These are phyloP conservation scores for Brasenia schreberi DNA, from an alignment of 164 flowering plant species.

Conservation along the genomic window DNA sequence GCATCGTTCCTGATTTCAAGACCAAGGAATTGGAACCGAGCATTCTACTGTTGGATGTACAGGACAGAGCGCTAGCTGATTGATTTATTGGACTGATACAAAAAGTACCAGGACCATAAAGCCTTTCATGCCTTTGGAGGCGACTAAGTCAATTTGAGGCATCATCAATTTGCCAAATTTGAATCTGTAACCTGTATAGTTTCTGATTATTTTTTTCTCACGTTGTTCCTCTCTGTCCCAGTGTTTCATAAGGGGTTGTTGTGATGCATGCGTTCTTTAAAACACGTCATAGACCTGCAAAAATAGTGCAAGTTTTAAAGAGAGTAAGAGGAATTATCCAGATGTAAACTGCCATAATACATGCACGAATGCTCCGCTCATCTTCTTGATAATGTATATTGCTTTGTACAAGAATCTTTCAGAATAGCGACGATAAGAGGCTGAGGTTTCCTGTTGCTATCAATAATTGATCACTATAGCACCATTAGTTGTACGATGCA, in stretches of 20 bases:
- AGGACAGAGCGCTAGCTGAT: background rate
- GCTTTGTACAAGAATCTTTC: too few relatives aligned
- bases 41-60: background rate
- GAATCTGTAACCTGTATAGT: background rate
- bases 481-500: too few relatives aligned
- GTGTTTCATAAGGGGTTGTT: background rate
- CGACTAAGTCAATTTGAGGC: background rate
- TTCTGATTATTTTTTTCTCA: background rate
- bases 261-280: background rate
- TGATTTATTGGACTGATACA: background rate
- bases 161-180: background rate
- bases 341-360: background rate
- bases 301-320: background rate
- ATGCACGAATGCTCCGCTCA: background rate
- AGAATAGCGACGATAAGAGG: too few relatives aligned
- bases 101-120: background rate
- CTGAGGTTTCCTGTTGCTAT: too few relatives aligned
- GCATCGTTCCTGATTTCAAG: background rate
- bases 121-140: background rate
- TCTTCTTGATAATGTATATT: background rate
- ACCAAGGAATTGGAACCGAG: background rate
- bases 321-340: background rate
- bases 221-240: background rate
- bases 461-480: too few relatives aligned
- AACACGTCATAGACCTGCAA: too few relatives aligned